Percentiles rank a stretch among this genome's conserved stretches.
phyloP scores from a whole-genome alignment of 768 basidiomycete genomes.

The Trametes cinnabarina region DNA sequence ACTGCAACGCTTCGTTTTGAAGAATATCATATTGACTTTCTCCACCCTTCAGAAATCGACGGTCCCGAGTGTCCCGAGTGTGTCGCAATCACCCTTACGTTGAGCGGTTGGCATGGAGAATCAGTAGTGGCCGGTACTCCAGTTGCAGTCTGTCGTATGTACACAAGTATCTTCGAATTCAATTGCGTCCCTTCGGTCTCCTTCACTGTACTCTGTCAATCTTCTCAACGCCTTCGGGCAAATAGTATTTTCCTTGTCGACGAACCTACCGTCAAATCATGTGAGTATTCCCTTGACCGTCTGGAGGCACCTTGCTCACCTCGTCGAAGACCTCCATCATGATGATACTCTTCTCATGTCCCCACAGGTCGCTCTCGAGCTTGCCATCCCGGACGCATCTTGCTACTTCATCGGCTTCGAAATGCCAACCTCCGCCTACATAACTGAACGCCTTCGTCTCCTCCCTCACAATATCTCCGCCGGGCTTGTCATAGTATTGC shows the following conservation, averaged over 20 bases:
- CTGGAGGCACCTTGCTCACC: slow-evolving; percentile 39
- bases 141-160: no score
- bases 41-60: no score
- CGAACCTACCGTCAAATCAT: slow-evolving; percentile 48
- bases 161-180: no score
- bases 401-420: slow-evolving; percentile 87
- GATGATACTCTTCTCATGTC: slow-evolving; percentile 74
- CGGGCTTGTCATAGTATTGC: slow-evolving; percentile 51
- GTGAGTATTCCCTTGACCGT: background rate
- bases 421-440: slow-evolving; percentile 73
- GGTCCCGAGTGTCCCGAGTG: no score
- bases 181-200: no score
- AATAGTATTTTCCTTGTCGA: slow-evolving; percentile 61
- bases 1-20: background rate
- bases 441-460: slow-evolving; percentile 60
- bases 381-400: slow-evolving; percentile 72
- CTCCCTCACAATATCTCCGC: slow-evolving; percentile 46
- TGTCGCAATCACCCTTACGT: no score
- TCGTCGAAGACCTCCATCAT: slow-evolving; percentile 86
- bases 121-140: no score
- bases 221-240: slow-evolving; percentile 62
- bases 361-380: slow-evolving; percentile 71
- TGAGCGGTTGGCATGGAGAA: no score
- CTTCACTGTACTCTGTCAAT: slow-evolving; percentile 17
- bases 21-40: no score